A percentile compares a stretch with the other conserved stretches of the same genome.
These are phyloP conservation scores for Pseudozyma hubeiensis DNA, from an alignment of 1,284 basidiomycete genomes.

Conservation along the genomic window DNA sequence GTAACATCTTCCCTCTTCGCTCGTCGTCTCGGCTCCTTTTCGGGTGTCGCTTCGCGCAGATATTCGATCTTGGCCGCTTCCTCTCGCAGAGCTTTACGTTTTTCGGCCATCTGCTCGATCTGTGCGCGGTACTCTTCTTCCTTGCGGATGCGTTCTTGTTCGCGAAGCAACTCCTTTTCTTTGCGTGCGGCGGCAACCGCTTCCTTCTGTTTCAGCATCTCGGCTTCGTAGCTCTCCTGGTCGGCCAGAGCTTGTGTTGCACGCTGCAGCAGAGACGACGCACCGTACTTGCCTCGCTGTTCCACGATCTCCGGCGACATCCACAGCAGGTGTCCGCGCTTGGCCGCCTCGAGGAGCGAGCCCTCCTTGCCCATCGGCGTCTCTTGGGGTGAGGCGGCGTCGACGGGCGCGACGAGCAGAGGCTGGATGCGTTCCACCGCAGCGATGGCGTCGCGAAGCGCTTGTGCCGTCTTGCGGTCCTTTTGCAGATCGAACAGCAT, in stretches of 20 bases:
- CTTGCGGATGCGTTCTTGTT: slow-evolving; percentile 51
- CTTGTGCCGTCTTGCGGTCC: slow-evolving; percentile 47
- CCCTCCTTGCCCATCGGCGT: slow-evolving; percentile 34
- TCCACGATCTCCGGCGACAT: slow-evolving; percentile 64
- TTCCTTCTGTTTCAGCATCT: slow-evolving; percentile 46
- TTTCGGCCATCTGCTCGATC: slow-evolving; percentile 59
- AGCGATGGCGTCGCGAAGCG: slow-evolving; percentile 54
- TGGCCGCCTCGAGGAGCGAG: slow-evolving; percentile 55
- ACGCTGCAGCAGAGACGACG: slow-evolving; percentile 55
- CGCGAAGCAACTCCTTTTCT: slow-evolving; percentile 57
- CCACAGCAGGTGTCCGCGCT: slow-evolving; percentile 53
- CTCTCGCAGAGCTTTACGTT: slow-evolving; percentile 56
- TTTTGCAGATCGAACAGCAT: slow-evolving; percentile 63
- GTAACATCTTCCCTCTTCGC: slow-evolving; percentile 46
- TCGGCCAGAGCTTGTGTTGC: slow-evolving; percentile 50
- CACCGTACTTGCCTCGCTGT: slow-evolving; percentile 66
- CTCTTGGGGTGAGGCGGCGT: slow-evolving; percentile 11
- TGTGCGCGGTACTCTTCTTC: slow-evolving; percentile 58
- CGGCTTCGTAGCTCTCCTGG: slow-evolving; percentile 56
- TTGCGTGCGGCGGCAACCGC: slow-evolving; percentile 49
- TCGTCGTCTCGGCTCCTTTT: slow-evolving; percentile 41
- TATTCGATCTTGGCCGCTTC: slow-evolving; percentile 63
- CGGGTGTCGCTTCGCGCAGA: slow-evolving; percentile 49
- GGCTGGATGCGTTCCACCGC: slow-evolving; percentile 55
- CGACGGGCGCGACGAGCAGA: slow-evolving; percentile 27